Evolutionary conservation across 75 land plant species (phyloP).

Genomic region (Cunninghamia lanceolata): DNA sequence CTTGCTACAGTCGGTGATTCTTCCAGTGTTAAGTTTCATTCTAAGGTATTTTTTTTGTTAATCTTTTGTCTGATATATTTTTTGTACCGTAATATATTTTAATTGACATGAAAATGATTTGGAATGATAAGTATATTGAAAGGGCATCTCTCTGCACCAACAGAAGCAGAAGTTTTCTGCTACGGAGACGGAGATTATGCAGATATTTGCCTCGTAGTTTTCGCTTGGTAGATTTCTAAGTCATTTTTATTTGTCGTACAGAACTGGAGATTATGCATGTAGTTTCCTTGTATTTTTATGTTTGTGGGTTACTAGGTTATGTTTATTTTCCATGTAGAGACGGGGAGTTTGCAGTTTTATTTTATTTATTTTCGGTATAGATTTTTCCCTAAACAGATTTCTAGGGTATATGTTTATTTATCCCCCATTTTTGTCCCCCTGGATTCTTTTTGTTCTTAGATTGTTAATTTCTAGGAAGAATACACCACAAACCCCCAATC

Average conservation of each 20-base stretch:
- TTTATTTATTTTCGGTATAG: neutral
- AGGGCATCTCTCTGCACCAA: neutral
- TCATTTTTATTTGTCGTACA: neutral
- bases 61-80: slow-evolving; percentile 11
- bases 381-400: neutral
- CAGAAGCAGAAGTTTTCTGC: neutral
- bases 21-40: slow-evolving; percentile 12
- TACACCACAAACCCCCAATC: neutral
- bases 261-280: neutral
- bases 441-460: neutral
- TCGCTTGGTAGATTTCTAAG: neutral
- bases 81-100: neutral
- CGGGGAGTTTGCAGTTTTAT: neutral
- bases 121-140: neutral
- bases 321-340: neutral
- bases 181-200: neutral
- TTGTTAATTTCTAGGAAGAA: neutral
- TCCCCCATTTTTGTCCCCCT: neutral
- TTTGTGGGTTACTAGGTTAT: too few species aligned
- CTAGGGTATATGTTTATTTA: neutral
- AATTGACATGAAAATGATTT: neutral
- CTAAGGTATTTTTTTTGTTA: slow-evolving; percentile 23
- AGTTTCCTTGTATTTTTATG: too few species aligned
- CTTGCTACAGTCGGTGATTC: slow-evolving; percentile 23
- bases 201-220: neutral